Base-by-base conservation (phyloP, 768 basidiomycete genomes). In the Royoungia palumana region DNA sequence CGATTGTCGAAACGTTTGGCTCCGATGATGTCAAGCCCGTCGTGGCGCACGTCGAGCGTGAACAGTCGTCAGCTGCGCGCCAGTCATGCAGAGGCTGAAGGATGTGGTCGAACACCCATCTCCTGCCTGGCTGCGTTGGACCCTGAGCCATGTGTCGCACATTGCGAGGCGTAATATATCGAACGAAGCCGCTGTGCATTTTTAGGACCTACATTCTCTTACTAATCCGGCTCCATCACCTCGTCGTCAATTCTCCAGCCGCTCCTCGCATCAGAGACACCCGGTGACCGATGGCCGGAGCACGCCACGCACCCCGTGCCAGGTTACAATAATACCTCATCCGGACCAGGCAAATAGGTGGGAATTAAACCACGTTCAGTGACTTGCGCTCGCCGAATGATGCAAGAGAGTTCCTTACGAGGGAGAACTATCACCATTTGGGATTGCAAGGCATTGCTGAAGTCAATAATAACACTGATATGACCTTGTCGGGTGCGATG, bases 141-240 rank as follows among this genome's bases (percentile, higher is more conserved):
- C 32, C 32, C 38, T 37, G 36, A 7, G 49, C 38, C 59, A 50
- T 47, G 56, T 16, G 32, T 32, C 16, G 32, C 14, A 32, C 32
- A 16, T 16, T 32, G 32, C 32, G 32, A 32, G 6, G 14, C 32
- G 61, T 52, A 64, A 63, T 63, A 44, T 53, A 63, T 64, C 62
- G 59, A 38, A 51, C 50, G 61, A 63, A 63, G 59, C 43, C 32
- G 25, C 10, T n/a, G 35, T 24, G 19, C 44, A 50, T 38, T 49
- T 39, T 46, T 56, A 40, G 57, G 47, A 47, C 30, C 32, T 20
- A 17, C 39, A 38, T 44, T 53, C 45, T 49, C 56, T 61, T 51
- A 56, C 60, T 59, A 58, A 61, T 51, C 35, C 8, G 28, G 37
- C 30, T 2, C 32, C 50, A 49, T 52, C 53, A 46, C 41, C 35